phyloP scores from a whole-genome alignment of 495 filamentous ascomycete genomes.

The Podospora pseudocomata region DNA sequence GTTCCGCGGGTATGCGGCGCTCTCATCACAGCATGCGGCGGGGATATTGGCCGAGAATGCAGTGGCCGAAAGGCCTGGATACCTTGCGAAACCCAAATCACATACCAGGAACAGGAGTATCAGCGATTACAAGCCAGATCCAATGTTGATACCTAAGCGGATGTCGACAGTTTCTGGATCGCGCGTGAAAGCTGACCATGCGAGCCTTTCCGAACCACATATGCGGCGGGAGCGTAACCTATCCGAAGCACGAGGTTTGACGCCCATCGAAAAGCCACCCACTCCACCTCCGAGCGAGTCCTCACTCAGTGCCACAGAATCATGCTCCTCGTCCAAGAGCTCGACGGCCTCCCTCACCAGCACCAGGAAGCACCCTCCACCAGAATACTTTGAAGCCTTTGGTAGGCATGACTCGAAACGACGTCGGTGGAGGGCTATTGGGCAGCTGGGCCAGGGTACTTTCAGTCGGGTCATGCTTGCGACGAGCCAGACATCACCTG shows the following conservation, averaged over 20 bases:
- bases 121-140: slow-evolving; percentile 80
- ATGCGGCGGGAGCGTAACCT: slow-evolving; percentile 81
- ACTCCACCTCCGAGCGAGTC: slow-evolving; percentile 67
- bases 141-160: slow-evolving; percentile 61
- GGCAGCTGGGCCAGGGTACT: slow-evolving; percentile 82
- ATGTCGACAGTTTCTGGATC: slow-evolving; percentile 68
- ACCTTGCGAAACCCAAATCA: slow-evolving; percentile 33
- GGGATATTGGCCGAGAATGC: slow-evolving; percentile 11
- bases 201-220: slow-evolving; percentile 45
- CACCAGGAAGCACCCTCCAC: slow-evolving; percentile 35
- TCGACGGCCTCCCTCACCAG: slow-evolving; percentile 23
- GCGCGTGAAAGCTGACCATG: slow-evolving; percentile 44
- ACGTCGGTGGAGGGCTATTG: slow-evolving; percentile 70
- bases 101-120: slow-evolving; percentile 70
- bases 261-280: slow-evolving; percentile 59
- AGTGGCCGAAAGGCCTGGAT: slow-evolving; percentile 8
- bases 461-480: slow-evolving; percentile 93
- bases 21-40: slow-evolving; percentile 34
- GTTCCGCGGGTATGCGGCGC: slow-evolving; percentile 39
- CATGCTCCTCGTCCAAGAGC: slow-evolving; percentile 20
- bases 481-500: slow-evolving; percentile 51
- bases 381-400: slow-evolving; percentile 62
- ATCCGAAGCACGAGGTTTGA: slow-evolving; percentile 69
- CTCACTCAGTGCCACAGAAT: slow-evolving; percentile 47
- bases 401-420: slow-evolving; percentile 53